These are phyloP conservation scores for Durotheca rogersii DNA, from an alignment of 495 filamentous ascomycete genomes.

Conservation along the genomic window DNA sequence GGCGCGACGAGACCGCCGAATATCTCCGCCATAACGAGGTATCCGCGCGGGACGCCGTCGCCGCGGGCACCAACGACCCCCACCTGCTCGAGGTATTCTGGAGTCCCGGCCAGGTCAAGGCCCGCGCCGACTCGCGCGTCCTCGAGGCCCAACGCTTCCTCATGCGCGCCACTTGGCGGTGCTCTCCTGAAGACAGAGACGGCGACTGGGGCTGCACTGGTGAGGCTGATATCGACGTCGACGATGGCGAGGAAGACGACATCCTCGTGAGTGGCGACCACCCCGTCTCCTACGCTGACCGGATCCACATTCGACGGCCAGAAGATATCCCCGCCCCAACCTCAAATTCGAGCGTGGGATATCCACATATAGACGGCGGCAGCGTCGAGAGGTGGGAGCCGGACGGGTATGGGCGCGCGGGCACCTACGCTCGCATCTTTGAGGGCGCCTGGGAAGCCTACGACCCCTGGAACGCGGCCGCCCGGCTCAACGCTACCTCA, in stretches of 20 bases:
- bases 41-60: conserved; percentile 40
- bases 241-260: not conserved
- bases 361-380: conserved; percentile 78
- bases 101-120: conserved; percentile 71
- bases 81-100: conserved; percentile 84
- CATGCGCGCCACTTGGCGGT: conserved; percentile 51
- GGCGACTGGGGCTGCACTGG: too few relatives aligned
- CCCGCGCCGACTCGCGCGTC: conserved; percentile 72
- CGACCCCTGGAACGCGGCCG: conserved; percentile 76
- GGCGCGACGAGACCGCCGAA: conserved; percentile 53
- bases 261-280: conserved; percentile 59
- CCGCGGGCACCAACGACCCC: conserved; percentile 49
- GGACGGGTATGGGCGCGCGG: conserved; percentile 68
- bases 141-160: conserved; percentile 71
- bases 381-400: conserved; percentile 86
- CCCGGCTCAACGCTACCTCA: conserved; percentile 64
- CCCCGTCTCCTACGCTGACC: conserved; percentile 76
- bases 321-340: conserved; percentile 66
- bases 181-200: too few relatives aligned
- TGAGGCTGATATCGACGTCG: too few relatives aligned
- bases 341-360: conserved; percentile 70
- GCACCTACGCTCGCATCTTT: conserved; percentile 70
- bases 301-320: conserved; percentile 65
- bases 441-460: conserved; percentile 78
- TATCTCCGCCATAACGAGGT: conserved; percentile 61